Evolutionary conservation across 306 rosid genomes (phyloP), one percentile per base, ranked within the genome.

Genomic region (Rosa rugosa): DNA sequence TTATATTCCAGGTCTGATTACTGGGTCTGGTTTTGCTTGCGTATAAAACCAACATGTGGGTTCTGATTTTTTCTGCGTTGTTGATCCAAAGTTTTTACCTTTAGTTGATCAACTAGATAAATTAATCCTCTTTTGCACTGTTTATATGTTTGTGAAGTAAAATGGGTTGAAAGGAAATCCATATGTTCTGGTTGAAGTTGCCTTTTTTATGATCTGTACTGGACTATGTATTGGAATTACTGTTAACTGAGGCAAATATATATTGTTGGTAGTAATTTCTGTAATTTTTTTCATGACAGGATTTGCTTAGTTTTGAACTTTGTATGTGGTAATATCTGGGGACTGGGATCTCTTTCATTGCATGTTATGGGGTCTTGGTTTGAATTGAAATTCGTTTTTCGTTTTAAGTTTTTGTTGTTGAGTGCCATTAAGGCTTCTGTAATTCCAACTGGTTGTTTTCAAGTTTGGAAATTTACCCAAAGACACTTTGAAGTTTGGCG

Each of bases 21-120:
- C 44, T 74, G 57, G 42, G 69, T 77, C 72, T 73, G 73, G 47
- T 51, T 22, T 49, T 49, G 72, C 23, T 65, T 49, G 13, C 23
- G 22, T 5, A 1, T 18, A 31, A 66, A 6, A 36, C 20, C 40
- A n/a, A 54, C 16, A 11, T 1, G 7, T 13, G 77, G 77, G 65
- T 34, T 13, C 12, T 16, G 40, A 5, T 72, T 31, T 20, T 22
- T 54, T 11, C 1, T 36, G 22, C 12, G 31, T 73, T 53, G 7
- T 53, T 20, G 6, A 12, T 38, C 5, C 12, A 27, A 71, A 49
- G 75, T 25, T 73, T 53, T 0, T 36, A 40, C 8, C 20, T 53
- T 72, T 20, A 73, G 5, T 18, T 71, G 8, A 46, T 71, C 13
- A 71, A 25, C 27, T 8, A 17, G 75, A 72, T 10, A 31, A 8